These are phyloP conservation scores for Astragalus glycyphyllos DNA, from an alignment of 306 rosid genomes.

Conservation along the genomic window DNA sequence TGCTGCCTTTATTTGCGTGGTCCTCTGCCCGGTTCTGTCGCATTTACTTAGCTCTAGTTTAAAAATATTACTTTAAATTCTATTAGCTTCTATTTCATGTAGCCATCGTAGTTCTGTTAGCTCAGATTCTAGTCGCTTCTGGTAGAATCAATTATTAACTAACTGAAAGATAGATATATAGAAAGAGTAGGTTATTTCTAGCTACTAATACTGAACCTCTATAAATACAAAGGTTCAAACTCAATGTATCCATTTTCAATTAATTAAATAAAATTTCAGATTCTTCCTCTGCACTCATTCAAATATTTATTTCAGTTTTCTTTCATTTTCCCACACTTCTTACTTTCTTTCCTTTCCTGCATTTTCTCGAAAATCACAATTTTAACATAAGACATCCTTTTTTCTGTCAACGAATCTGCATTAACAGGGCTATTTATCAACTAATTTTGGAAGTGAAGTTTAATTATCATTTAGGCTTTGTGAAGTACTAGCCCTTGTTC, in stretches of 20 bases:
- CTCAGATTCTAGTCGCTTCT: neutral
- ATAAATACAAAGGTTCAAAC: constrained; percentile 2
- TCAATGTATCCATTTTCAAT: neutral
- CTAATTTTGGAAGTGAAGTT: constrained; percentile 8
- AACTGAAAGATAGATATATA: neutral
- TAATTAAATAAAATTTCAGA: constrained; percentile 9
- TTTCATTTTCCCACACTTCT: constrained; percentile 1
- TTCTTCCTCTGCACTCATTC: neutral
- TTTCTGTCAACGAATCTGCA: constrained; percentile 15
- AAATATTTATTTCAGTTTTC: neutral
- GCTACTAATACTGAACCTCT: neutral
- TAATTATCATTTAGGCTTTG: constrained; percentile 20
- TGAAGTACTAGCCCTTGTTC: constrained; percentile 25
- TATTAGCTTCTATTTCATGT: neutral
- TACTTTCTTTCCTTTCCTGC: neutral
- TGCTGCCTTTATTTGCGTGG: neutral
- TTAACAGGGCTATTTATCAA: constrained; percentile 11
- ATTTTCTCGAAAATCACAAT: neutral
- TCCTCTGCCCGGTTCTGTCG: neutral
- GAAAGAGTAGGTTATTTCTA: neutral
- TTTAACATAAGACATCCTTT: neutral
- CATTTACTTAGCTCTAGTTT: neutral
- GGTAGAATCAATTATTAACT: neutral
- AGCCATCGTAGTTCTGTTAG: neutral
- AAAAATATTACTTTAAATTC: neutral